Evolutionary conservation across 441 rosid genomes (phyloP).

Genomic region (Theobroma grandiflorum): DNA sequence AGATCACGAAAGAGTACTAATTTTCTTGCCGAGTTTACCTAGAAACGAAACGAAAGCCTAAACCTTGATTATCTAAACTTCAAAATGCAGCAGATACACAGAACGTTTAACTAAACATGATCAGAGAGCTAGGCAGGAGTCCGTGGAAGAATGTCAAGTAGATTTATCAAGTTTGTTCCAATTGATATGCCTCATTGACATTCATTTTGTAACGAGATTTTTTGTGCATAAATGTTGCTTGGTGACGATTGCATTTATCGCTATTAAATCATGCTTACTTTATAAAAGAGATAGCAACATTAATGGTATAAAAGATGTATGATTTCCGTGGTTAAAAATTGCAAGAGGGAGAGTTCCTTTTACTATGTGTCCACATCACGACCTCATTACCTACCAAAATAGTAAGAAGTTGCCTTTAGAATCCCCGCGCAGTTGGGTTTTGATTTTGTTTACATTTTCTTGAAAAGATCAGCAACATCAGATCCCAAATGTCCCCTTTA

Average conservation of each 20-base stretch:
- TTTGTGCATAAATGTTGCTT: neutral
- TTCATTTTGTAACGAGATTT: neutral
- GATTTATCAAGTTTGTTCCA: neutral
- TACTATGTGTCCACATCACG: neutral
- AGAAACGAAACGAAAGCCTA: neutral
- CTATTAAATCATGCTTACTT: constrained; percentile 1
- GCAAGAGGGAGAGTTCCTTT: neutral
- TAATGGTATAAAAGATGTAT: neutral
- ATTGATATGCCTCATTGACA: neutral
- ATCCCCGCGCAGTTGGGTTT: constrained; percentile 11
- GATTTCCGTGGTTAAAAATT: neutral
- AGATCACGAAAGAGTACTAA: neutral
- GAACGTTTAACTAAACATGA: neutral
- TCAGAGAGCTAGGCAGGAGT: constrained; percentile 11
- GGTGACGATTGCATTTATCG: neutral
- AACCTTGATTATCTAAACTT: neutral
- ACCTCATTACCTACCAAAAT: constrained; percentile 39
- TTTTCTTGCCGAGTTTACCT: neutral
- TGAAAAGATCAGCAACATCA: neutral
- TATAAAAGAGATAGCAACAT: neutral
- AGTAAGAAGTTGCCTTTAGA: neutral
- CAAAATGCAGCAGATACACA: neutral
- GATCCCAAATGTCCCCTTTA: neutral
- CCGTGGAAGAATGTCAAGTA: neutral
- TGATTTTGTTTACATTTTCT: neutral